These are phyloP conservation scores for Phytophthora brassicae DNA, from an alignment of 352 stramenopile species.

Conservation along the genomic window DNA sequence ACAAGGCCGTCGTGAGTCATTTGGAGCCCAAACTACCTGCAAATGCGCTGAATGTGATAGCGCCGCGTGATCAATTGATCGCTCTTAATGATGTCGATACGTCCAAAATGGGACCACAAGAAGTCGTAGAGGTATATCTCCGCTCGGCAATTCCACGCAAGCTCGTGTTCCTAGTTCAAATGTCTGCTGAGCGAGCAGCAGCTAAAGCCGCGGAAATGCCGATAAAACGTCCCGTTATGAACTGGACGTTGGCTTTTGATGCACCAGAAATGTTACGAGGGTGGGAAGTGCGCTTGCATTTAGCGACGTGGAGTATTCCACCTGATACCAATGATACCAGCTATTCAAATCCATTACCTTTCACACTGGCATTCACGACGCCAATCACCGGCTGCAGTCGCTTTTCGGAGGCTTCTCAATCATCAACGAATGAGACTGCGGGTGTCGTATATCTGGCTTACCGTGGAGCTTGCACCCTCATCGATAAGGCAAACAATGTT, in stretches of 20 bases:
- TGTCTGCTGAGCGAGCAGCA: constrained; percentile 28
- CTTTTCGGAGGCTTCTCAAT: constrained; percentile 15
- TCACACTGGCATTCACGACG: constrained; percentile 35
- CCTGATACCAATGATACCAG: constrained; percentile 21
- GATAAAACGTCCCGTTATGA: constrained; percentile 29
- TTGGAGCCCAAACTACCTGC: constrained; percentile 56
- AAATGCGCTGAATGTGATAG: constrained; percentile 50
- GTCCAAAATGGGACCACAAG: constrained; percentile 45
- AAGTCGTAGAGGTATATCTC: constrained; percentile 61
- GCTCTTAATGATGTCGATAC: constrained; percentile 70
- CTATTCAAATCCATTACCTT: constrained; percentile 8
- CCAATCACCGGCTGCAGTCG: constrained; percentile 47
- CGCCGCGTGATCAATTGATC: constrained; percentile 58
- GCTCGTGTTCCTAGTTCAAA: constrained; percentile 53
- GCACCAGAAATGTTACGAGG: constrained; percentile 41
- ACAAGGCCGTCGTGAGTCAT: constrained; percentile 59
- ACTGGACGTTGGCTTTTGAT: constrained; percentile 60
- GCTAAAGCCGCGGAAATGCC: constrained; percentile 14
- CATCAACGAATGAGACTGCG: not conserved
- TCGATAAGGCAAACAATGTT: constrained; percentile 62
- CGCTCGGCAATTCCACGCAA: constrained; percentile 41
- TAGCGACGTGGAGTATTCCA: constrained; percentile 61
- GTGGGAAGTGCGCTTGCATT: constrained; percentile 56
- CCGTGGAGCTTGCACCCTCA: constrained; percentile 59
- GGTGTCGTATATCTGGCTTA: constrained; percentile 48